Percentiles rank a stretch among this genome's conserved stretches.
Evolutionary conservation across 352 stramenopile genomes (phyloP).

Genomic region (Pythium aphanidermatum): DNA sequence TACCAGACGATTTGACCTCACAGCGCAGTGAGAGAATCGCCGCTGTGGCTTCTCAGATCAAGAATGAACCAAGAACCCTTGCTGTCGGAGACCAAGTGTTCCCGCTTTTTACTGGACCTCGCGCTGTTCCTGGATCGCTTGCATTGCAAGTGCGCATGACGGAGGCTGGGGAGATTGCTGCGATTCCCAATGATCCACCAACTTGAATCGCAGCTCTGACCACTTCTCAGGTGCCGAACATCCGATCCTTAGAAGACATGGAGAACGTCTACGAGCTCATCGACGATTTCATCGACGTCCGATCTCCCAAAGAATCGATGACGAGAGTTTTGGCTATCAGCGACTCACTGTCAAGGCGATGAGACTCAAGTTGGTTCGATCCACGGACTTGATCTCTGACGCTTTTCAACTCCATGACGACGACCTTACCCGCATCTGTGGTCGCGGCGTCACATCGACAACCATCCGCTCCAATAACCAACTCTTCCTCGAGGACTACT

Average conservation of each 20-base stretch:
- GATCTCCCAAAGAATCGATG: constrained; percentile 9
- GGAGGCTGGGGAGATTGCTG: not conserved
- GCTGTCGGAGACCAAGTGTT: not conserved
- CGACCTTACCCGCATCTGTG: constrained; percentile 1
- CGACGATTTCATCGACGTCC: not conserved
- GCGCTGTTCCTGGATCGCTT: constrained; percentile 2
- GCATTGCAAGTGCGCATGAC: not conserved
- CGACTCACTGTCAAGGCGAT: constrained; percentile 24
- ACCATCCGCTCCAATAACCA: not conserved
- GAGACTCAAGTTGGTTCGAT: not conserved
- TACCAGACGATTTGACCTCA: too few species aligned
- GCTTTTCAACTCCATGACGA: not conserved
- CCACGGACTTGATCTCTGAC: not conserved
- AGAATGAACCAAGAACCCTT: constrained; percentile 4
- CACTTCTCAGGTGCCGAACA: not conserved
- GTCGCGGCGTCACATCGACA: not conserved
- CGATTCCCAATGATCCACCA: not conserved
- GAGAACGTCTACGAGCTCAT: constrained; percentile 1
- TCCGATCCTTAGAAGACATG: not conserved
- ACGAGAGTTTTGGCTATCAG: constrained; percentile 30
- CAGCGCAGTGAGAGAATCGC: too few species aligned
- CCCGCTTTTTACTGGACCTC: constrained; percentile 5
- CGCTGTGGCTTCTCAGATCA: not conserved
- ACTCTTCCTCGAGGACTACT: constrained; percentile 12
- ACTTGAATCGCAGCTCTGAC: not conserved